Evolutionary conservation across 1,284 basidiomycete genomes (phyloP).

Genomic region (Irpex sp.): DNA sequence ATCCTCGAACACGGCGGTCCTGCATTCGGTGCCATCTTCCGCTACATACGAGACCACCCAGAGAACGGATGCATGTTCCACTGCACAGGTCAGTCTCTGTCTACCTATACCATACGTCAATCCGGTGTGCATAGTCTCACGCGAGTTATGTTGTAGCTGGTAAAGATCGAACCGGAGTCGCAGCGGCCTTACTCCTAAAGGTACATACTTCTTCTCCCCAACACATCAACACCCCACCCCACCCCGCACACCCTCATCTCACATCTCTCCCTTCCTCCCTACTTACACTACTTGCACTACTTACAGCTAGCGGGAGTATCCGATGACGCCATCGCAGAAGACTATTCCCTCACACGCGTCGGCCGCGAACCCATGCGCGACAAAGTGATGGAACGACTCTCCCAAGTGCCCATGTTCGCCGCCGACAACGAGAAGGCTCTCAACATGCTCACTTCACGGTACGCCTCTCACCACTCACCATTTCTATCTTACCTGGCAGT

Average conservation of each 20-base stretch:
- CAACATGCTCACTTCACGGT: constrained; percentile 78
- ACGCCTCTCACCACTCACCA: constrained; percentile 19
- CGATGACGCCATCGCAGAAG: constrained; percentile 59
- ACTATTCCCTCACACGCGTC: constrained; percentile 71
- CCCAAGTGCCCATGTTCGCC: constrained; percentile 67
- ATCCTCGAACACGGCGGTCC: constrained; percentile 68
- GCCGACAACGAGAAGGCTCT: constrained; percentile 67
- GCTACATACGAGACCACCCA: constrained; percentile 67
- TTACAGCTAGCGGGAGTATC: constrained; percentile 65
- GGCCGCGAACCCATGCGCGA: constrained; percentile 73
- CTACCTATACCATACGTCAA: not conserved
- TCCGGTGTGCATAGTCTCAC: not conserved
- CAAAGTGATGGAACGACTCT: constrained; percentile 61
- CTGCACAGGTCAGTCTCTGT: constrained; percentile 52
- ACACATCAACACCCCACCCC: too few species aligned
- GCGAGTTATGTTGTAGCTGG: constrained; percentile 39
- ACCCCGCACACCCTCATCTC: not conserved
- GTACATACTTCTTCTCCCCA: constrained; percentile 31
- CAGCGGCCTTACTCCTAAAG: constrained; percentile 68
- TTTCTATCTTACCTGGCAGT: too few species aligned
- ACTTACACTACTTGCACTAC: too few species aligned
- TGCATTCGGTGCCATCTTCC: constrained; percentile 61
- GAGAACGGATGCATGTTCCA: constrained; percentile 64
- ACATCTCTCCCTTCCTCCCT: too few species aligned
- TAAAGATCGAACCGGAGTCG: constrained; percentile 76